A percentile compares a stretch with the other conserved stretches of the same genome.
Evolutionary conservation across 352 stramenopile species (phyloP).

Genomic region (Pythium phragmitis): DNA sequence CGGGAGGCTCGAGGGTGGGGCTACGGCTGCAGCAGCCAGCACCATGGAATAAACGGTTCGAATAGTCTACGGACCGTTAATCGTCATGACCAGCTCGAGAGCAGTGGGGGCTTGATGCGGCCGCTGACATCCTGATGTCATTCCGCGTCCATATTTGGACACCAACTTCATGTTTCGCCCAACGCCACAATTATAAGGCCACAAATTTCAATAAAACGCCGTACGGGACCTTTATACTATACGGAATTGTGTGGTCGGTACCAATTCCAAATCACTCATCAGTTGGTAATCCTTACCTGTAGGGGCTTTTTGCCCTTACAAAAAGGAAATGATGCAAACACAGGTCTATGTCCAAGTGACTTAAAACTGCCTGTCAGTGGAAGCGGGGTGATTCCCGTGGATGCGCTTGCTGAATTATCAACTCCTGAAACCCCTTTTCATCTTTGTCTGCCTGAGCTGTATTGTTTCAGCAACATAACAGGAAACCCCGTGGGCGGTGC

Average conservation of each 20-base stretch:
- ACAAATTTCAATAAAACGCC: neutral
- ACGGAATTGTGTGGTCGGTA: neutral
- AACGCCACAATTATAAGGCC: neutral
- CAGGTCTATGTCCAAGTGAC: constrained; percentile 77
- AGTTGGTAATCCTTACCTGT: constrained; percentile 87
- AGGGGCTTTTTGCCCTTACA: constrained; percentile 64
- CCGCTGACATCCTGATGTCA: neutral
- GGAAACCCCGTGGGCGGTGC: too few relatives aligned
- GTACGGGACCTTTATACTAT: constrained; percentile 8
- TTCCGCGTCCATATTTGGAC: constrained; percentile 10
- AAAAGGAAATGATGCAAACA: constrained; percentile 84
- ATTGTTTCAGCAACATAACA: too few relatives aligned
- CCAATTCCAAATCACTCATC: constrained; percentile 51
- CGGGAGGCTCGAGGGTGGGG: neutral
- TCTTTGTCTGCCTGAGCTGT: too few relatives aligned
- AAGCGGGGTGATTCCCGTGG: constrained; percentile 80
- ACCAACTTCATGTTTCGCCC: neutral
- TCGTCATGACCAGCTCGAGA: constrained; percentile 2
- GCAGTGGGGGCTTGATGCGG: neutral
- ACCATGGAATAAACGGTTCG: neutral
- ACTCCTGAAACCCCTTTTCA: constrained; percentile 5
- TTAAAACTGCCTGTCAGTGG: constrained; percentile 72
- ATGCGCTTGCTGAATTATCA: constrained; percentile 54
- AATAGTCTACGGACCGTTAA: neutral
- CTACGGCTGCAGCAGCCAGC: constrained; percentile 2